phyloP scores from a whole-genome alignment of 257 asterid species.

The Jacaranda mimosifolia region DNA sequence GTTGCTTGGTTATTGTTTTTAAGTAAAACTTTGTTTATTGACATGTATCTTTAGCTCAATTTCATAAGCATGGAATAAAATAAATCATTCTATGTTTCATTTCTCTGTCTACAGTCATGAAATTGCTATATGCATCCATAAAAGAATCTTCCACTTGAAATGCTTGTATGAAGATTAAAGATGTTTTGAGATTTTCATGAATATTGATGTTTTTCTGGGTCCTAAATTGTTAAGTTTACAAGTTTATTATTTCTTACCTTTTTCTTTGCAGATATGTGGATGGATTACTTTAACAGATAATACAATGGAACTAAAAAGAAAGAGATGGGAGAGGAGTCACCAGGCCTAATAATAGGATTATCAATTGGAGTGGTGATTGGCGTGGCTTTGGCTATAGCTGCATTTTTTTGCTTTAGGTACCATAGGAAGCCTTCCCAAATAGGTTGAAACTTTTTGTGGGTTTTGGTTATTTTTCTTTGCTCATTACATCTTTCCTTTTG shows the following conservation, averaged over 20 bases:
- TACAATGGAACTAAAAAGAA: constrained; percentile 35
- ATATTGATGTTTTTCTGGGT: constrained; percentile 19
- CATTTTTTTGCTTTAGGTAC: constrained; percentile 66
- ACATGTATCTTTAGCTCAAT: constrained; percentile 12
- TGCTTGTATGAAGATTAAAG: constrained; percentile 3
- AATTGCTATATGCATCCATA: not conserved
- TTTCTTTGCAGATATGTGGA: constrained; percentile 49
- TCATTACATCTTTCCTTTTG: no score
- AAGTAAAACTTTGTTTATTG: constrained; percentile 9
- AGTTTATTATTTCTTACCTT: constrained; percentile 14
- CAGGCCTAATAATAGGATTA: constrained; percentile 76
- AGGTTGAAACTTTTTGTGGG: not conserved
- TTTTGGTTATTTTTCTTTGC: no score
- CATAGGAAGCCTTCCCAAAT: constrained; percentile 67
- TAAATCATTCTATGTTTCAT: no score
- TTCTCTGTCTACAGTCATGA: not conserved
- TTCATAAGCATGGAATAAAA: no score
- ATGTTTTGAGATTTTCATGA: constrained; percentile 28
- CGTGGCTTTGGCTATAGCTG: constrained; percentile 75
- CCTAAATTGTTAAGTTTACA: not conserved
- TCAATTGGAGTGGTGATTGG: constrained; percentile 92
- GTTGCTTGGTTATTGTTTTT: constrained; percentile 15
- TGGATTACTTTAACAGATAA: constrained; percentile 47
- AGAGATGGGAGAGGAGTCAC: constrained; percentile 67
- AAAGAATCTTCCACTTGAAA: not conserved